These are phyloP conservation scores for Kodamaea derodonti DNA, from an alignment of 1,139 yeast genomes.

Conservation along the genomic window DNA sequence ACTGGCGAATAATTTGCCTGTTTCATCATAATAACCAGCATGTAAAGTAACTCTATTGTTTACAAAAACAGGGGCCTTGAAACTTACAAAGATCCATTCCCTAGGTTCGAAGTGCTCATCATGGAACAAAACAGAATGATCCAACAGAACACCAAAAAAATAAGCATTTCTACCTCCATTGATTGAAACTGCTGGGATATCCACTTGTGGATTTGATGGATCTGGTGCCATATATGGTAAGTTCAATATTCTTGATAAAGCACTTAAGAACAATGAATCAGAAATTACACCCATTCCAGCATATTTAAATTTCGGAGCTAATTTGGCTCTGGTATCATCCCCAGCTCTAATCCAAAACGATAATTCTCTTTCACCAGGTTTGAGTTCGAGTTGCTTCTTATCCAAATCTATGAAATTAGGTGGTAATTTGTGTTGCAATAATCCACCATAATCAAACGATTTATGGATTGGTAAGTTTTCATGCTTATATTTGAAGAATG, in stretches of 20 bases:
- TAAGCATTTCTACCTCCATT: slow-evolving; percentile 20
- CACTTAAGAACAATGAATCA: slow-evolving; percentile 34
- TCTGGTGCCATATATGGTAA: slow-evolving; percentile 10
- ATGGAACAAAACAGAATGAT: slow-evolving; percentile 41
- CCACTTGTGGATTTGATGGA: slow-evolving; percentile 7
- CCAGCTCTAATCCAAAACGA: slow-evolving; percentile 30
- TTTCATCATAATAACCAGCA: slow-evolving; percentile 32
- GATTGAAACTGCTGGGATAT: slow-evolving; percentile 8
- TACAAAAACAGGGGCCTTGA: slow-evolving; percentile 32
- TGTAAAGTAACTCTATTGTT: slow-evolving; percentile 38
- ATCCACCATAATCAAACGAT: slow-evolving; percentile 16
- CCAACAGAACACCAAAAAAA: slow-evolving; percentile 40
- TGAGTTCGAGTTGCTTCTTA: slow-evolving; percentile 12
- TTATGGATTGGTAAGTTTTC: slow-evolving; percentile 19
- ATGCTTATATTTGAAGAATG: slow-evolving; percentile 24
- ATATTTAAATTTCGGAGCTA: slow-evolving; percentile 17
- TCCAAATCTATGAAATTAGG: slow-evolving; percentile 21
- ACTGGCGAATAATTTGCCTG: slow-evolving; percentile 36
- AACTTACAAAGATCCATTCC: slow-evolving; percentile 35
- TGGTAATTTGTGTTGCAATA: slow-evolving; percentile 27
- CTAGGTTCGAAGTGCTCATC: slow-evolving; percentile 42
- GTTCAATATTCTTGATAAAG: slow-evolving; percentile 28
- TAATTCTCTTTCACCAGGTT: slow-evolving; percentile 31
- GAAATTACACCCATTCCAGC: slow-evolving; percentile 28
- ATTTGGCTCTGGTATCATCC: slow-evolving; percentile 15